Evolutionary conservation across 768 basidiomycete genomes (phyloP).

Genomic region (Agaricus blazei): DNA sequence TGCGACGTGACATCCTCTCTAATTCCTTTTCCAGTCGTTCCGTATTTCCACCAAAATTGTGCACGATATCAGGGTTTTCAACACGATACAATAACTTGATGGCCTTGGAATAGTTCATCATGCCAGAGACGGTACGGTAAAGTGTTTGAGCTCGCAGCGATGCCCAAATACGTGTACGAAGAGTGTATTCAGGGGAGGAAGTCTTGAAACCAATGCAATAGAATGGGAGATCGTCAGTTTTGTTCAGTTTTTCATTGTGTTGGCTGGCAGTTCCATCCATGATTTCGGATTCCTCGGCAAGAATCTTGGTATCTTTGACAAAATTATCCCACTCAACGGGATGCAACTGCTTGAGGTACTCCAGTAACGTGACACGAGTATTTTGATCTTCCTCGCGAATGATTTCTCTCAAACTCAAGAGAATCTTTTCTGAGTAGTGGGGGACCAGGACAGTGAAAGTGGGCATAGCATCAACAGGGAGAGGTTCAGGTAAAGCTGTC

Average conservation of each 20-base stretch:
- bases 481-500: constrained; percentile 89
- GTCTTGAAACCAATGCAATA: constrained; percentile 99
- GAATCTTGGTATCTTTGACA: constrained; percentile 98
- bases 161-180: constrained; percentile 99
- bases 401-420: constrained; percentile 94
- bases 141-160: constrained; percentile 97
- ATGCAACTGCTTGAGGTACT: constrained; percentile 97
- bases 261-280: constrained; percentile 48
- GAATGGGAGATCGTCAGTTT: constrained; percentile 93
- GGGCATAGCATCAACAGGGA: constrained; percentile 98
- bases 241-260: constrained; percentile 71
- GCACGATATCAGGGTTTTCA: constrained; percentile 97
- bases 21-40: constrained; percentile 94
- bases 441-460: constrained; percentile 99
- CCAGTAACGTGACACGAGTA: constrained; percentile 93
- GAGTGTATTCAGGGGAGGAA: constrained; percentile 96
- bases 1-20: constrained; percentile 93
- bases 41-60: constrained; percentile 93
- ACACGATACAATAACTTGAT: constrained; percentile 99
- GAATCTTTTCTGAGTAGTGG: constrained; percentile 98
- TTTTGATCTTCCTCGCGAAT: constrained; percentile 97
- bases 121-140: constrained; percentile 97
- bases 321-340: constrained; percentile 99
- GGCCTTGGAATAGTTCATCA: constrained; percentile 99
- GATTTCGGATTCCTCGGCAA: constrained; percentile 81